These are phyloP conservation scores for Helianthus annuus DNA, from an alignment of 129 eudicot species.

Conservation along the genomic window DNA sequence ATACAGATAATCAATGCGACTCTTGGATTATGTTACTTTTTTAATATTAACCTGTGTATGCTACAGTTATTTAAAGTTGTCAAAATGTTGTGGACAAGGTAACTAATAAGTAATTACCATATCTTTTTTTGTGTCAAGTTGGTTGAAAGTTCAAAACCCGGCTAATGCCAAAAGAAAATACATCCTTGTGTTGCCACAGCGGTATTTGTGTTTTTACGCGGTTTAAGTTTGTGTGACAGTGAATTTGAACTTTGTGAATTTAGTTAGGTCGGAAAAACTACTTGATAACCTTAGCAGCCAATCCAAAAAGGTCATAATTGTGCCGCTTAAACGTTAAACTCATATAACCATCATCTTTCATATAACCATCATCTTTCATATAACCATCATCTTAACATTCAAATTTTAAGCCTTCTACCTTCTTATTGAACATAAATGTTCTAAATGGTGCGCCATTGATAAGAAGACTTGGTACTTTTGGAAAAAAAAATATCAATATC, in stretches of 20 bases:
- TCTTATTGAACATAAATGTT: too few species aligned
- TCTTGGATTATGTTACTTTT: background rate
- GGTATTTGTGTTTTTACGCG: background rate
- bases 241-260: background rate
- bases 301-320: too few species aligned
- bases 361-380: too few species aligned
- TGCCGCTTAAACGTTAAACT: too few species aligned
- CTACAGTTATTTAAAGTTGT: background rate
- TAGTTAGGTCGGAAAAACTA: background rate
- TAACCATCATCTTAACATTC: too few species aligned
- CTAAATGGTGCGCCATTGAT: too few species aligned
- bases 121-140: background rate
- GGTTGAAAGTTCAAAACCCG: background rate
- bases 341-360: too few species aligned
- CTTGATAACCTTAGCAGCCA: too few species aligned
- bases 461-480: too few species aligned
- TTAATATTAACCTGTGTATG: background rate
- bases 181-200: background rate
- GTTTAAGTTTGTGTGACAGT: background rate
- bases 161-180: background rate
- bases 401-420: too few species aligned
- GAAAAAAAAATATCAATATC: too few species aligned
- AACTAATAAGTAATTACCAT: background rate
- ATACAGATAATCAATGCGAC: background rate
- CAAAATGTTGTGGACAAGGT: too few species aligned